Conservation (phyloP, 768 basidiomycete genomes). For the Epithele typhae region DNA sequence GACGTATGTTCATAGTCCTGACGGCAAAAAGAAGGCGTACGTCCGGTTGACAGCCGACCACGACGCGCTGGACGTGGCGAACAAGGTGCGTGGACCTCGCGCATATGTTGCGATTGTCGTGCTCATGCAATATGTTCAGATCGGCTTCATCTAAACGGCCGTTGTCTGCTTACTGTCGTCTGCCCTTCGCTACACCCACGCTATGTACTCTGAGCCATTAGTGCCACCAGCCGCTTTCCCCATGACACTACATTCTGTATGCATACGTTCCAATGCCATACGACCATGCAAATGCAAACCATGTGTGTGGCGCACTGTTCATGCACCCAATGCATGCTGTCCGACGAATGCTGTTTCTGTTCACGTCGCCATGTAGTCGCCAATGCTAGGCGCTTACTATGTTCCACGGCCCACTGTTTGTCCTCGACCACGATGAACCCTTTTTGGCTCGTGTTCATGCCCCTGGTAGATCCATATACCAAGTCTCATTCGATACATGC, state of each 20-base stretch:
- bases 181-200: conserved; percentile 8
- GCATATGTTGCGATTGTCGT: background rate
- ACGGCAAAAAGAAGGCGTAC: conserved; percentile 99
- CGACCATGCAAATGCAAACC: conserved; percentile 9
- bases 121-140: conserved; percentile 45
- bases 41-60: conserved; percentile 93
- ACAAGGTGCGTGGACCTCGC: conserved; percentile 72
- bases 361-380: no score
- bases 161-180: conserved; percentile 8
- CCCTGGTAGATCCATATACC: no score
- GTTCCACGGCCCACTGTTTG: no score
- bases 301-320: no score
- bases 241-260: conserved; percentile 16
- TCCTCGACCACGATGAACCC: no score
- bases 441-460: no score
- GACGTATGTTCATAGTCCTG: conserved; percentile 53
- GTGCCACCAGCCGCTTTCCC: conserved; percentile 8
- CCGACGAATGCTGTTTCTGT: no score
- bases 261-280: conserved; percentile 13
- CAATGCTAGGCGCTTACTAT: no score
- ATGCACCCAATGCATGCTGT: no score
- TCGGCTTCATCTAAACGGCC: conserved; percentile 81
- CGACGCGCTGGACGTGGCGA: conserved; percentile 94
- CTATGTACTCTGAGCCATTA: conserved; percentile 17
- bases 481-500: no score